Conservation (phyloP, 306 rosid genomes). For the Lathyrus oleraceus region DNA sequence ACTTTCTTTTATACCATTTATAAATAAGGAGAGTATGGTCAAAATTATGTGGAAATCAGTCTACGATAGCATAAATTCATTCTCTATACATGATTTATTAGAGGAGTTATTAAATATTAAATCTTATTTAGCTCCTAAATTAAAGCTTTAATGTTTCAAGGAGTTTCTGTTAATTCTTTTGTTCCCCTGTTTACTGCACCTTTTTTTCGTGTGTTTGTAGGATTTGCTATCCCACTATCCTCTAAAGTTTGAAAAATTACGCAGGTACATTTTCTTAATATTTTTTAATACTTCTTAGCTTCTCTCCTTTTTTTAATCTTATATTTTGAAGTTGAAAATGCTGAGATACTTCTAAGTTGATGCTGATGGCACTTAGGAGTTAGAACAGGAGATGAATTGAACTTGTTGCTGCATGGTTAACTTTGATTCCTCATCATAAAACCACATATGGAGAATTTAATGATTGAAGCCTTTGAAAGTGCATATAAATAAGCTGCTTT, state of each 20-base stretch:
- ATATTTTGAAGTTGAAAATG: background rate
- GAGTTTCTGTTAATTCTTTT: conserved; percentile 14
- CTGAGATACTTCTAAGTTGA: conserved; percentile 27
- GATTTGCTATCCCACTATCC: conserved; percentile 71
- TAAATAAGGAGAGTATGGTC: conserved; percentile 5
- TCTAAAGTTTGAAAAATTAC: conserved; percentile 64
- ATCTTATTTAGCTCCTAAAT: conserved; percentile 11
- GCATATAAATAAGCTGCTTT: conserved; percentile 18
- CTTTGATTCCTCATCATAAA: background rate
- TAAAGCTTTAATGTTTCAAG: background rate
- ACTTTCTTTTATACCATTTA: conserved; percentile 7
- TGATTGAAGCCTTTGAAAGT: conserved; percentile 4
- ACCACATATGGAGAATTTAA: background rate
- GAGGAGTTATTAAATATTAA: background rate
- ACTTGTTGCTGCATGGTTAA: conserved; percentile 6
- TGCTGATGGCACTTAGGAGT: conserved; percentile 21
- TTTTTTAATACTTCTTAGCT: background rate
- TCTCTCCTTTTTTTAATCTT: background rate
- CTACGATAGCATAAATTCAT: background rate
- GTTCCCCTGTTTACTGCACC: conserved; percentile 4
- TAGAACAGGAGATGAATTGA: conserved; percentile 8
- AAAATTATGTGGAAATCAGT: conserved; percentile 17
- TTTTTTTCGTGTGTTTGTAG: conserved; percentile 49
- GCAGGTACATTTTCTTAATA: conserved; percentile 53
- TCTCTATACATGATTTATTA: background rate